Evolutionary conservation across 106 monocot genomes (phyloP), one percentile per base, ranked within the genome.

Genomic region (Apostasia shenzhenica): DNA sequence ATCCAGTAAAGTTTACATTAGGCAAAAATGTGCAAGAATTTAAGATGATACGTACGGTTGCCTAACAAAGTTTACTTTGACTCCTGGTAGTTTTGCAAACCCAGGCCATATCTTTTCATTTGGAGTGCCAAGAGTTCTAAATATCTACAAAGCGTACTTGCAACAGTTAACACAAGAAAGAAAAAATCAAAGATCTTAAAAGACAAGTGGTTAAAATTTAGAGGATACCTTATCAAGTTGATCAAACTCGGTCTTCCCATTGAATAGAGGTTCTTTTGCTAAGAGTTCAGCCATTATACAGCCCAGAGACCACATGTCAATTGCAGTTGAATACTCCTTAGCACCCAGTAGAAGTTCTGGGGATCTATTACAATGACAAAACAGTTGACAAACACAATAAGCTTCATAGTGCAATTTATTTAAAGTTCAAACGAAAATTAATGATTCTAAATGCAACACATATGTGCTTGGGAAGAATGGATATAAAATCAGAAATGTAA

Each of bases 261-360:
- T 80, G 50, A 94, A 94, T 14, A 94, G 45, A 56, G 90, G 87
- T 62, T 90, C 90, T 53, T 94, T 94, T 2, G 94, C 80, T 68
- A 94, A 77, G 61, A 94, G 73, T 68, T 94, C 94, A 55, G 90
- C 90, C 94, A 94, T 94, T 74, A 94, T 90, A 67, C 94, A 94
- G 1, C 94, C 94, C 12, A 94, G 57, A 1, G 94, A 90, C 94
- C 94, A 94, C 90, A 90, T 87, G 70, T 94, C 94, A 70, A 90
- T 79, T 42, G 94, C 87, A 83, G 85, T 94, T 40, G 94, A 90
- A 73, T 94, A 94, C 64, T 94, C 85, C 61, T 87, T 94, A 48
- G 78, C 76, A 55, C 90, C 94, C 61, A 94, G 75, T 11, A 94
- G 78, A 66, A 94, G 87, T 65, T 94, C 94, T 38, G 94, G 94